Percentiles rank a stretch among this genome's conserved stretches.
These are phyloP conservation scores for Zarea fungicola DNA, from an alignment of 2,329 filamentous ascomycete species.

Conservation along the genomic window DNA sequence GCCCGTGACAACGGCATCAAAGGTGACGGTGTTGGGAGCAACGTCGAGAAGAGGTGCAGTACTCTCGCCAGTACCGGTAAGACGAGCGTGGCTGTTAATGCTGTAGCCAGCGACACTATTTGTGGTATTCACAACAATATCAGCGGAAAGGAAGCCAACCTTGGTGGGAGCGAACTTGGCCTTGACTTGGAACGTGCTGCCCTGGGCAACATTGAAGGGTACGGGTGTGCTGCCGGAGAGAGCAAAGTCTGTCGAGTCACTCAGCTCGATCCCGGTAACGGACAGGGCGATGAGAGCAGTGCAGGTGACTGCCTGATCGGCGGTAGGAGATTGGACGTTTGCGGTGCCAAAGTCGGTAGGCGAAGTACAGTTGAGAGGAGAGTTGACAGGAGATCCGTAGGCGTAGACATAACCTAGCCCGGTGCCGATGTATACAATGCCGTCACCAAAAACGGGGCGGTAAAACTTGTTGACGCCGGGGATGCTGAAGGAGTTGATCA, in stretches of 20 bases:
- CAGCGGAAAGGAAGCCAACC: slow-evolving; percentile 44
- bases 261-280: slow-evolving; percentile 33
- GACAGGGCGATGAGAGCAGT: slow-evolving; percentile 39
- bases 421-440: slow-evolving; percentile 49
- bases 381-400: slow-evolving; percentile 50
- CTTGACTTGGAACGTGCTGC: slow-evolving; percentile 36
- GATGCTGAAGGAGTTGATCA: slow-evolving; percentile 47
- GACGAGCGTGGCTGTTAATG: slow-evolving; percentile 37
- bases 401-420: slow-evolving; percentile 47
- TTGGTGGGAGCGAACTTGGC: slow-evolving; percentile 39
- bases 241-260: slow-evolving; percentile 30
- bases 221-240: slow-evolving; percentile 30
- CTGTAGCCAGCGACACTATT: slow-evolving; percentile 43
- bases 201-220: slow-evolving; percentile 27
- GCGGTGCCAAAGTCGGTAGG: slow-evolving; percentile 42
- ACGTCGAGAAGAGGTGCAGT: slow-evolving; percentile 39
- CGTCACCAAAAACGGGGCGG: slow-evolving; percentile 53
- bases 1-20: slow-evolving; percentile 44
- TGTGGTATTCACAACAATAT: slow-evolving; percentile 43
- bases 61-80: slow-evolving; percentile 47
- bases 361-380: slow-evolving; percentile 48
- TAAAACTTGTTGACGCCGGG: slow-evolving; percentile 51
- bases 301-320: slow-evolving; percentile 37
- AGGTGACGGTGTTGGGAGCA: slow-evolving; percentile 43
- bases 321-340: slow-evolving; percentile 32